Evolutionary conservation across 176 grass and related monocot species (phyloP).

Genomic region (Ensete ventricosum): DNA sequence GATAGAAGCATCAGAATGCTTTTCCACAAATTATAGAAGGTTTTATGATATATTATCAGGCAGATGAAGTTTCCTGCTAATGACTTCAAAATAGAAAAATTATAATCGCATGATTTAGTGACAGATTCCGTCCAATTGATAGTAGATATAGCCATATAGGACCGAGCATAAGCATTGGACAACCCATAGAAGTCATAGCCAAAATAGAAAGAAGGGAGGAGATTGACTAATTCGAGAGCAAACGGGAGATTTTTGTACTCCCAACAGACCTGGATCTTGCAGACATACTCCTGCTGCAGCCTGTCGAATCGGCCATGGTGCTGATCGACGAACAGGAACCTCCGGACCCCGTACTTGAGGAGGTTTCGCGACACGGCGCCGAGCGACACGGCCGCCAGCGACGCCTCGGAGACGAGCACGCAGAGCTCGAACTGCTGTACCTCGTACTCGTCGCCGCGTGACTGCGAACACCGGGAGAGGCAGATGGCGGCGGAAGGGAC

Average conservation of each 20-base stretch:
- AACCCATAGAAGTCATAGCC: not conserved
- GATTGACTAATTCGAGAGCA: not conserved
- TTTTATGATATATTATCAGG: not conserved
- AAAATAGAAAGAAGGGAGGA: not conserved
- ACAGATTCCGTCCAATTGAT: too few species aligned
- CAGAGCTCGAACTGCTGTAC: conserved; percentile 62
- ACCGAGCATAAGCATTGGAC: too few species aligned
- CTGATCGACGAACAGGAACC: conserved; percentile 85
- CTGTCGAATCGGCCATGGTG: conserved; percentile 41
- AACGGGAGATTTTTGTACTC: not conserved
- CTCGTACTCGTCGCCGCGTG: conserved; percentile 35
- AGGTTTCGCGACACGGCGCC: conserved; percentile 60
- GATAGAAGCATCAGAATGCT: not conserved
- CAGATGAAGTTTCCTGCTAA: not conserved
- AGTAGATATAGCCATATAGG: too few species aligned
- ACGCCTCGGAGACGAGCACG: conserved; percentile 39
- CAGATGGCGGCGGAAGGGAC: conserved; percentile 23
- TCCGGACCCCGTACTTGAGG: conserved; percentile 55
- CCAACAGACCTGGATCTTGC: conserved; percentile 55
- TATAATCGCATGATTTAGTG: too few species aligned
- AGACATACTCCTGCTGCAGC: conserved; percentile 71
- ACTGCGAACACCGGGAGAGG: not conserved
- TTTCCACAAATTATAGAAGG: not conserved
- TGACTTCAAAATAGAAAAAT: too few species aligned
- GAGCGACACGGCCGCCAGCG: conserved; percentile 28